Evolutionary conservation across 2,329 filamentous ascomycete species (phyloP).

Genomic region (Westerdykella aurantiaca): DNA sequence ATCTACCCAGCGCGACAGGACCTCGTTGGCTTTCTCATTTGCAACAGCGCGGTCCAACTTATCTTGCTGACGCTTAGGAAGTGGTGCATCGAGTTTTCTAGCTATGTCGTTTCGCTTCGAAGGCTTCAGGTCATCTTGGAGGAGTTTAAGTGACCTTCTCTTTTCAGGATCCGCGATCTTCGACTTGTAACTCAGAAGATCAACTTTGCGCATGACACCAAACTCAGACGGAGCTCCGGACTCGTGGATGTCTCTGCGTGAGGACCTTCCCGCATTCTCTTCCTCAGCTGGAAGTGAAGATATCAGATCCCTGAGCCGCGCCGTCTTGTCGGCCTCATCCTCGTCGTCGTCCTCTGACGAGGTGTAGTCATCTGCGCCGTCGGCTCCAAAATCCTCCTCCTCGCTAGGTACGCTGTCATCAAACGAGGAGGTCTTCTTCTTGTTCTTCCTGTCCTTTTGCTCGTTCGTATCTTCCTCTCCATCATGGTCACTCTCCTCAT

Average conservation of each 20-base stretch:
- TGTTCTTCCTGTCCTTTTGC: constrained; percentile 20
- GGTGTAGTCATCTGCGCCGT: constrained; percentile 47
- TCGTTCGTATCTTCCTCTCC: constrained; percentile 19
- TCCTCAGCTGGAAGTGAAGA: constrained; percentile 53
- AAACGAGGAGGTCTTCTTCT: constrained; percentile 36
- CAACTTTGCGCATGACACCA: constrained; percentile 61
- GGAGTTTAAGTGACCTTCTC: constrained; percentile 72
- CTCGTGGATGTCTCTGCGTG: constrained; percentile 48
- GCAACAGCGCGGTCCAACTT: constrained; percentile 74
- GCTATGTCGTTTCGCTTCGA: constrained; percentile 52
- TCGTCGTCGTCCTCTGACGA: constrained; percentile 44
- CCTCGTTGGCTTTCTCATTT: constrained; percentile 87
- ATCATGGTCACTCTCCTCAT: constrained; percentile 33
- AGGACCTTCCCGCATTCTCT: constrained; percentile 29
- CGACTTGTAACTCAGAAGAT: constrained; percentile 67
- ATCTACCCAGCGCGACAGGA: constrained; percentile 83
- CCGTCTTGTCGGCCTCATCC: constrained; percentile 50
- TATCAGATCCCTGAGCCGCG: constrained; percentile 63
- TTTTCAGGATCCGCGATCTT: constrained; percentile 67
- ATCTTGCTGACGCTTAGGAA: constrained; percentile 82
- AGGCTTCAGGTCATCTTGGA: constrained; percentile 58
- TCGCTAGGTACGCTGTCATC: constrained; percentile 52
- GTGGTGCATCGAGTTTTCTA: constrained; percentile 72
- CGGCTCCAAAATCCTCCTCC: constrained; percentile 40
- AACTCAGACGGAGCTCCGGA: constrained; percentile 58